Evolutionary conservation across 805 yeast genomes (phyloP).

Genomic region (Hanseniaspora lindneri): DNA sequence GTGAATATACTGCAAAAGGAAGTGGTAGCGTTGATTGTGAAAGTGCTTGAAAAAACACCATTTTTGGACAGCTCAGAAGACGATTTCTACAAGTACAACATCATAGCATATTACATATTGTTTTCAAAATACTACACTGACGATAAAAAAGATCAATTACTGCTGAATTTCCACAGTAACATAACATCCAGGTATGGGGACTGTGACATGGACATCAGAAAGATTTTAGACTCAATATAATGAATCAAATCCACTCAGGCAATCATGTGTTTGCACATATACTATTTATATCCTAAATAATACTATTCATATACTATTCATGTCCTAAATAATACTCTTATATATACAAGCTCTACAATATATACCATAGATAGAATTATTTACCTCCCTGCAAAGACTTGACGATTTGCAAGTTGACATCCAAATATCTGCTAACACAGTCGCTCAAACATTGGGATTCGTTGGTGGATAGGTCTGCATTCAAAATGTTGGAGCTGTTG

Average conservation of each 20-base stretch:
- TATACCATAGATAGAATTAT: constrained; percentile 16
- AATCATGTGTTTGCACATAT: too few relatives aligned
- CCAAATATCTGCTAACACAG: constrained; percentile 78
- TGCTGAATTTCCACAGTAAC: neutral
- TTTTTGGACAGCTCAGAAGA: neutral
- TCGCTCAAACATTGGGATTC: constrained; percentile 68
- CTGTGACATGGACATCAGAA: neutral
- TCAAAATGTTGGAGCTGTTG: constrained; percentile 28
- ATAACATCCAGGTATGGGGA: neutral
- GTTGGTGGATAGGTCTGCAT: constrained; percentile 38
- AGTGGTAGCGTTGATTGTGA: neutral
- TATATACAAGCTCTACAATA: constrained; percentile 1
- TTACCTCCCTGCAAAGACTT: constrained; percentile 34
- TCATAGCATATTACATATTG: constrained; percentile 3
- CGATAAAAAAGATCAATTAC: neutral
- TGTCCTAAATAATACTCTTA: neutral
- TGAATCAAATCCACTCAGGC: too few relatives aligned
- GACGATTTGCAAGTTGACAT: constrained; percentile 76
- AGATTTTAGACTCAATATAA: neutral
- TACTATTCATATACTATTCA: too few relatives aligned
- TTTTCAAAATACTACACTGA: neutral
- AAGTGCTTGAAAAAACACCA: neutral
- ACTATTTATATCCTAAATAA: too few relatives aligned
- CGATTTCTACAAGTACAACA: constrained; percentile 1
- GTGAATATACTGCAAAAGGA: neutral